These are phyloP conservation scores for Sarcomyxa edulis DNA, from an alignment of 768 basidiomycete species.

Conservation along the genomic window DNA sequence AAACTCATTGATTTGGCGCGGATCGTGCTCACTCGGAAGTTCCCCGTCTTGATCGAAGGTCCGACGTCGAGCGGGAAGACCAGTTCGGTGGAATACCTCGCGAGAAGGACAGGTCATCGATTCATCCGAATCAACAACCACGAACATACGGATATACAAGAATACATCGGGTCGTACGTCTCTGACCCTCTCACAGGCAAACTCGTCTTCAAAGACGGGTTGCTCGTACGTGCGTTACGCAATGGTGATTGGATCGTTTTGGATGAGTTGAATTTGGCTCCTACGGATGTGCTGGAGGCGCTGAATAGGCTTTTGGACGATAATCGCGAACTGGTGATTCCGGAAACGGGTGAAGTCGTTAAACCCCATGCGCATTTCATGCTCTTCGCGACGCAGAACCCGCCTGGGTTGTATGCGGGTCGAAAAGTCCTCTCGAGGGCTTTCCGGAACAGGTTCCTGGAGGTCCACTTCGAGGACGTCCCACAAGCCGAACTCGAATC, in stretches of 20 bases:
- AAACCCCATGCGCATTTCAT: conserved; percentile 94
- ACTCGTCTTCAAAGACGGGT: conserved; percentile 89
- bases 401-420: conserved; percentile 92
- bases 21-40: conserved; percentile 81
- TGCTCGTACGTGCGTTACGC: conserved; percentile 88
- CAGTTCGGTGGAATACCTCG: conserved; percentile 93
- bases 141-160: conserved; percentile 99
- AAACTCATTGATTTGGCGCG: conserved; percentile 95
- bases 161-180: conserved; percentile 95
- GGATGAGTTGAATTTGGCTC: conserved; percentile 95
- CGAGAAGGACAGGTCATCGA: conserved; percentile 85
- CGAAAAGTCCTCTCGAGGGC: conserved; percentile 93
- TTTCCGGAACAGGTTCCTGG: conserved; percentile 95
- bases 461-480: conserved; percentile 96
- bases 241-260: conserved; percentile 96
- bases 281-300: conserved; percentile 96
- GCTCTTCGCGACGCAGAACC: conserved; percentile 98
- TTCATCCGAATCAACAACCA: conserved; percentile 99
- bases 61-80: conserved; percentile 98
- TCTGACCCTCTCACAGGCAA: conserved; percentile 93
- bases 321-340: conserved; percentile 92
- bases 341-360: conserved; percentile 94
- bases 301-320: conserved; percentile 95
- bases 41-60: conserved; percentile 95
- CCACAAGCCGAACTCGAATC: conserved; percentile 90